Evolutionary conservation across 2,329 filamentous ascomycete species (phyloP).

Genomic region (Xylaria sp.): DNA sequence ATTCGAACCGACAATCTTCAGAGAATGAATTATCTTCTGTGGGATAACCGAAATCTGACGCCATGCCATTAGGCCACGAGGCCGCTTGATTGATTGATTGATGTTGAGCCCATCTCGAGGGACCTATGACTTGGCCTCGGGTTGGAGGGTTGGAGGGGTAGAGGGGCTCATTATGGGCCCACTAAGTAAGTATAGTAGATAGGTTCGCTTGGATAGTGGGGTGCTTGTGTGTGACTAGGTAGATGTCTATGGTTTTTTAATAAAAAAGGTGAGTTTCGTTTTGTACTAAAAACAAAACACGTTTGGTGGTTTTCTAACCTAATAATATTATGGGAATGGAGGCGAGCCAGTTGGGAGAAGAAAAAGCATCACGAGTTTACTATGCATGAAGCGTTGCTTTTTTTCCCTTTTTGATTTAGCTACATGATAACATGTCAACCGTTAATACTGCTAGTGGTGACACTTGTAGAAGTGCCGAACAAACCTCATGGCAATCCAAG

Average conservation of each 20-base stretch:
- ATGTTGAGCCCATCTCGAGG: not conserved
- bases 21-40: conserved; percentile 13
- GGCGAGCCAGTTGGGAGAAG: too few species aligned
- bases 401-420: too few species aligned
- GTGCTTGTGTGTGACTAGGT: not conserved
- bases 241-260: too few species aligned
- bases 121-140: not conserved
- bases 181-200: too few species aligned
- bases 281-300: not conserved
- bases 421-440: too few species aligned
- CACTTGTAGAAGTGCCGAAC: not conserved
- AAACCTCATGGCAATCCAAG: not conserved
- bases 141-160: not conserved
- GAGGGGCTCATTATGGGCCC: not conserved
- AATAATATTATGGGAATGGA: too few species aligned
- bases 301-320: too few species aligned
- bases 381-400: not conserved
- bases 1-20: conserved; percentile 39
- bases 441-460: not conserved
- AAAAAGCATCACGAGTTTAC: not conserved
- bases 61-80: conserved; percentile 39
- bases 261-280: not conserved
- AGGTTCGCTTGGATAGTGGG: not conserved
- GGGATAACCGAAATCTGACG: conserved; percentile 35
- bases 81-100: conserved; percentile 20